These are phyloP conservation scores for Entomortierella lignicola DNA, from an alignment of 192 early-diverging fungal species.

Conservation along the genomic window DNA sequence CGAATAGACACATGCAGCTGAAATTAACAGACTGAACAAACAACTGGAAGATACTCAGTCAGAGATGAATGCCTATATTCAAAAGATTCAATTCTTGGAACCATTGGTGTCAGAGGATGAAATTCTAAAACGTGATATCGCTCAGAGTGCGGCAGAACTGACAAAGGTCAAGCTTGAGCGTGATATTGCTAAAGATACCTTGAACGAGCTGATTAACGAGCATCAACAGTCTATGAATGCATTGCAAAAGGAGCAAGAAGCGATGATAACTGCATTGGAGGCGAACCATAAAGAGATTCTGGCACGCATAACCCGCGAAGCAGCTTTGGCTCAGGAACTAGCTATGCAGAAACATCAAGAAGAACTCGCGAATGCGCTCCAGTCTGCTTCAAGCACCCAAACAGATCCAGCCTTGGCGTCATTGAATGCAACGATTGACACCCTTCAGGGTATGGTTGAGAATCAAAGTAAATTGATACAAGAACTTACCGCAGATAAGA, in stretches of 20 bases:
- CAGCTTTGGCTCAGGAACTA: slow-evolving; percentile 30
- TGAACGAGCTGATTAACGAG: slow-evolving; percentile 48
- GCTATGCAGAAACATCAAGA: slow-evolving; percentile 25
- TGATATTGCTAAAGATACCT: slow-evolving; percentile 45
- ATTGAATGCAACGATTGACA: neutral
- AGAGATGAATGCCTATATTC: slow-evolving; percentile 39
- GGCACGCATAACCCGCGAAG: slow-evolving; percentile 26
- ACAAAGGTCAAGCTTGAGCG: slow-evolving; percentile 37
- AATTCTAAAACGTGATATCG: slow-evolving; percentile 35
- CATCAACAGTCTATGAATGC: slow-evolving; percentile 33
- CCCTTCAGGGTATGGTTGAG: neutral
- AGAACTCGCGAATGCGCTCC: slow-evolving; percentile 20
- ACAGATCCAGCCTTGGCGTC: neutral
- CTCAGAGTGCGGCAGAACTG: slow-evolving; percentile 38
- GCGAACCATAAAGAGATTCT: slow-evolving; percentile 21
- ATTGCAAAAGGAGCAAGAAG: slow-evolving; percentile 40
- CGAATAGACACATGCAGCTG: slow-evolving; percentile 16
- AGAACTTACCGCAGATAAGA: slow-evolving; percentile 10
- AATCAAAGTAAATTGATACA: slow-evolving; percentile 8
- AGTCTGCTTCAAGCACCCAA: neutral
- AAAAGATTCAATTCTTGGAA: slow-evolving; percentile 44
- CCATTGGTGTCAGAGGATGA: slow-evolving; percentile 49
- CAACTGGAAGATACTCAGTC: slow-evolving; percentile 28
- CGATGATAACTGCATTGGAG: slow-evolving; percentile 13
- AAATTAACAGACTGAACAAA: slow-evolving; percentile 22